A percentile compares a stretch with the other conserved stretches of the same genome.
Evolutionary conservation across 2,329 filamentous ascomycete genomes (phyloP).

Genomic region (Diaporthe caulivora): DNA sequence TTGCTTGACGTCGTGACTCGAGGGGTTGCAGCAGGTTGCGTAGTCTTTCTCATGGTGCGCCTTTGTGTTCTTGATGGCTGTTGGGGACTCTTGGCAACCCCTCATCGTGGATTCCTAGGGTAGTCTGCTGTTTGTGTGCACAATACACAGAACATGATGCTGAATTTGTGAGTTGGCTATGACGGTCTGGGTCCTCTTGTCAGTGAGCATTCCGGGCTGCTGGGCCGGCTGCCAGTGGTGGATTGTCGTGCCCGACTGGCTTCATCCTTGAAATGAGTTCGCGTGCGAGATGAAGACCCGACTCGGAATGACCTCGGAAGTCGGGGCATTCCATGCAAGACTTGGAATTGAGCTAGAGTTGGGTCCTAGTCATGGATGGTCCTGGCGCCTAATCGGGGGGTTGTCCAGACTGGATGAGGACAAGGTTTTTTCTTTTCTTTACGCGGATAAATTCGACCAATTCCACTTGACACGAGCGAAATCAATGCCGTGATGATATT

Average conservation of each 20-base stretch:
- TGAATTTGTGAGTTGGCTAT: neutral
- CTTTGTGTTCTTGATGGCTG: neutral
- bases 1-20: neutral
- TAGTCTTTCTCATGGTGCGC: neutral
- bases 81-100: neutral
- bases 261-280: slow-evolving; percentile 3
- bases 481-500: neutral
- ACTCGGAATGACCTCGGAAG: slow-evolving; percentile 17
- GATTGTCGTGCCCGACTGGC: neutral
- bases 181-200: neutral
- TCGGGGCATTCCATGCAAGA: slow-evolving; percentile 12
- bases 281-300: slow-evolving; percentile 6
- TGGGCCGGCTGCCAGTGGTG: neutral
- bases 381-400: neutral
- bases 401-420: neutral
- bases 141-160: neutral
- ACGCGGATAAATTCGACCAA: slow-evolving; percentile 18
- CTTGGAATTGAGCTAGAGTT: neutral
- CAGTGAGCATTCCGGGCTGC: neutral
- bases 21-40: neutral
- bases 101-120: neutral
- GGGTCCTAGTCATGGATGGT: slow-evolving; percentile 21
- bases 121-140: neutral
- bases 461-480: neutral
- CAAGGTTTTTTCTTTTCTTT: neutral